Evolutionary conservation across 192 early-diverging fungal species (phyloP).

Genomic region (Entomortierella beljakovae): DNA sequence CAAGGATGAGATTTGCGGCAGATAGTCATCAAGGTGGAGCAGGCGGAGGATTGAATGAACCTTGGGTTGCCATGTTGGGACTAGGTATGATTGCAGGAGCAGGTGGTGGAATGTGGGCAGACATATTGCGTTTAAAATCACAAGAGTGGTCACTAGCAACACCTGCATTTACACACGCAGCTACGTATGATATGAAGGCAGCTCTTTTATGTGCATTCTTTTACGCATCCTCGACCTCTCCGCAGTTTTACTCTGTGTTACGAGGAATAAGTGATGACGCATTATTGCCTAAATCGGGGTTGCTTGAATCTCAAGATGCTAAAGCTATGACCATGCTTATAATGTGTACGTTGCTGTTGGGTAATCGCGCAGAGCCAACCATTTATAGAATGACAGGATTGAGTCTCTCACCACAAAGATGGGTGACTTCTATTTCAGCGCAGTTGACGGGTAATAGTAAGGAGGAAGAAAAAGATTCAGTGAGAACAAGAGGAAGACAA

Average conservation of each 20-base stretch:
- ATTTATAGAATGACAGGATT: slow-evolving; percentile 10
- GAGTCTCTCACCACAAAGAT: background rate
- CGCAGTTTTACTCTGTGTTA: slow-evolving; percentile 30
- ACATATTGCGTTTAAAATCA: slow-evolving; percentile 32
- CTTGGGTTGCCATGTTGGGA: slow-evolving; percentile 49
- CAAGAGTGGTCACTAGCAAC: slow-evolving; percentile 38
- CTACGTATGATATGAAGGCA: slow-evolving; percentile 50
- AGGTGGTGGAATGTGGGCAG: slow-evolving; percentile 49
- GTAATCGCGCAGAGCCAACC: slow-evolving; percentile 33
- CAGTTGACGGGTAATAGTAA: slow-evolving; percentile 14
- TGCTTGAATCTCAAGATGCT: slow-evolving; percentile 43
- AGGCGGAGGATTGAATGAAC: slow-evolving; percentile 14
- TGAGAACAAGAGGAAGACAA: background rate
- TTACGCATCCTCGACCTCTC: slow-evolving; percentile 47
- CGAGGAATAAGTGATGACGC: background rate
- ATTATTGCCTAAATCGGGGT: background rate
- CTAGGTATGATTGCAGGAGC: slow-evolving; percentile 46
- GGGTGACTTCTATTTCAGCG: slow-evolving; percentile 1
- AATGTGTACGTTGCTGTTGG: slow-evolving; percentile 39
- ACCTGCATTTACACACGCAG: slow-evolving; percentile 16
- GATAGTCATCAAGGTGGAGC: slow-evolving; percentile 30
- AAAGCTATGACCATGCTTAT: slow-evolving; percentile 51
- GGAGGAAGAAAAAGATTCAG: slow-evolving; percentile 3
- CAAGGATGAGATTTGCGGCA: slow-evolving; percentile 49
- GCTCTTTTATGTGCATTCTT: slow-evolving; percentile 39